Evolutionary conservation across 2,329 filamentous ascomycete genomes (phyloP).

Genomic region (Cordyceps farinosa): DNA sequence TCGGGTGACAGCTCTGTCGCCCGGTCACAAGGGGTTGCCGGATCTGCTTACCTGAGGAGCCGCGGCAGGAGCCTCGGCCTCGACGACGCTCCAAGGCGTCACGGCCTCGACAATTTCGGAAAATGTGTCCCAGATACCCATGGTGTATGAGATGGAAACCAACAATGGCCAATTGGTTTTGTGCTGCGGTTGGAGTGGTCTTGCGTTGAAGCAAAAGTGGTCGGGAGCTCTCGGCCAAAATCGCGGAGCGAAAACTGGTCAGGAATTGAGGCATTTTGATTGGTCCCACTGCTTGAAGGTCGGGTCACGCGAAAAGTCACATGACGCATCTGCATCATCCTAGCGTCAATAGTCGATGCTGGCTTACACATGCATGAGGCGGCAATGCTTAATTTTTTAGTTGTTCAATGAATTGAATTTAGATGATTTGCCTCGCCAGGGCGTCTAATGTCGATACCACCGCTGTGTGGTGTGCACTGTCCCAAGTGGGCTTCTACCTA

Average conservation of each 20-base stretch:
- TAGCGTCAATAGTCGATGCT: not conserved
- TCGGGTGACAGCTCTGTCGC: slow-evolving; percentile 14
- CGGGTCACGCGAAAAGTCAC: slow-evolving; percentile 24
- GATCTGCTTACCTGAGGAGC: slow-evolving; percentile 49
- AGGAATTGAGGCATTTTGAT: slow-evolving; percentile 49
- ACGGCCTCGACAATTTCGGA: slow-evolving; percentile 62
- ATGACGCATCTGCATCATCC: slow-evolving; percentile 19
- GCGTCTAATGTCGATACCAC: too few species aligned
- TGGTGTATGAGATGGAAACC: slow-evolving; percentile 41
- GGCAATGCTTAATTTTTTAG: too few species aligned
- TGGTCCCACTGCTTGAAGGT: slow-evolving; percentile 32
- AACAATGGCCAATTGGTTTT: slow-evolving; percentile 38
- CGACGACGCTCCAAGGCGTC: slow-evolving; percentile 60
- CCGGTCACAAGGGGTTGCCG: slow-evolving; percentile 1
- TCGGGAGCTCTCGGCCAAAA: slow-evolving; percentile 42
- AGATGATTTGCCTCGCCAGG: too few species aligned
- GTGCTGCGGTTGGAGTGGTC: slow-evolving; percentile 32
- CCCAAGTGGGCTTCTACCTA: too few species aligned
- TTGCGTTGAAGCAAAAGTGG: slow-evolving; percentile 30
- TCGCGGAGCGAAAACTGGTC: slow-evolving; percentile 42
- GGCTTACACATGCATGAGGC: not conserved
- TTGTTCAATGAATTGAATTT: too few species aligned
- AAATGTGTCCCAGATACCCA: slow-evolving; percentile 66
- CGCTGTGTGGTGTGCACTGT: too few species aligned
- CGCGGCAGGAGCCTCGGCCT: slow-evolving; percentile 67